Percentiles rank a stretch among this genome's conserved stretches.
Evolutionary conservation across 2,329 filamentous ascomycete genomes (phyloP).

Genomic region (Zymoseptoria pseudotritici): DNA sequence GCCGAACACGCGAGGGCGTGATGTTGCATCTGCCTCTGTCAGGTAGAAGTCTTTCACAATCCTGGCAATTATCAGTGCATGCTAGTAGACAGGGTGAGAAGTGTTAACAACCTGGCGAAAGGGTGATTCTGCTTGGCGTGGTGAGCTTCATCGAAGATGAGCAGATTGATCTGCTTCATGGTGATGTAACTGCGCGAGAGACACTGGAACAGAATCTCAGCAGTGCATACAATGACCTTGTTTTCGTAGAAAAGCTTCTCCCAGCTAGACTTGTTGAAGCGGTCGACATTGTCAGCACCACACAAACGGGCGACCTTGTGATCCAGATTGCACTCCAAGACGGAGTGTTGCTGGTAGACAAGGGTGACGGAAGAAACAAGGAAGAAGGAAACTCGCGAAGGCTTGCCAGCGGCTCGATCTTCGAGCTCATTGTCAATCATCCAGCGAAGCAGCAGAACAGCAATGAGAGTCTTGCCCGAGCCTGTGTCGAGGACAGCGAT

Average conservation of each 20-base stretch:
- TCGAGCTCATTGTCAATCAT: conserved; percentile 71
- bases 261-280: conserved; percentile 58
- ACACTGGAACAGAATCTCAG: conserved; percentile 73
- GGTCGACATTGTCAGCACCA: conserved; percentile 57
- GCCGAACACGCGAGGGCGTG: conserved; percentile 73
- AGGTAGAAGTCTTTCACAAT: conserved; percentile 86
- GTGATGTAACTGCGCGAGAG: conserved; percentile 70
- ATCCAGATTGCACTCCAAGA: conserved; percentile 73
- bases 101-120: conserved; percentile 56
- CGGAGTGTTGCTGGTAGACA: conserved; percentile 80
- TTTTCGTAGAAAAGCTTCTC: conserved; percentile 51
- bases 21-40: conserved; percentile 35
- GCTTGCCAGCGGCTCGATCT: conserved; percentile 52
- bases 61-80: conserved; percentile 26
- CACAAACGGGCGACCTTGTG: conserved; percentile 67
- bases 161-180: conserved; percentile 77
- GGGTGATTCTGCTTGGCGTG: conserved; percentile 91
- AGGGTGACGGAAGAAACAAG: conserved; percentile 79
- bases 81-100: not conserved
- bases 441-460: conserved; percentile 73
- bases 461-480: conserved; percentile 93
- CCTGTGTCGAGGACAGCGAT: conserved; percentile 95
- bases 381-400: conserved; percentile 71
- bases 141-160: conserved; percentile 94
- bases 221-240: conserved; percentile 87